A percentile compares a stretch with the other conserved stretches of the same genome.
phyloP scores from a whole-genome alignment of 1,284 basidiomycete genomes.

The Rhizopogon hawkerae region DNA sequence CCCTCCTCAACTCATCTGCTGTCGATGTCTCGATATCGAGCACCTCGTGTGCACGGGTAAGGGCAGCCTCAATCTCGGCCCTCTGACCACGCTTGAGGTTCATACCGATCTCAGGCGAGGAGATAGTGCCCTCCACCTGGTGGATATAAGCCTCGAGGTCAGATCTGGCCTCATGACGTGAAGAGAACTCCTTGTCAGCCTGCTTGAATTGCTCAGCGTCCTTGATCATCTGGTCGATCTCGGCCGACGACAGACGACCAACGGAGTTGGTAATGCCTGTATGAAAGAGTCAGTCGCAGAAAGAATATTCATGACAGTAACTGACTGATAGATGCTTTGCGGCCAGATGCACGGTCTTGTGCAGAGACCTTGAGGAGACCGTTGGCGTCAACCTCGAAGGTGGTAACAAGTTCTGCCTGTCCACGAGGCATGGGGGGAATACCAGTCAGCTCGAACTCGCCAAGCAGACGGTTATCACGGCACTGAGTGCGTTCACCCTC shows the following conservation, averaged over 20 bases:
- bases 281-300: slow-evolving; percentile 9
- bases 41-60: slow-evolving; percentile 93
- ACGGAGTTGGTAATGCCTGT: slow-evolving; percentile 89
- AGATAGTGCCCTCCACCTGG: slow-evolving; percentile 89
- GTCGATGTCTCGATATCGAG: slow-evolving; percentile 91
- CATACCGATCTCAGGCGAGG: slow-evolving; percentile 89
- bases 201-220: slow-evolving; percentile 95
- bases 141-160: slow-evolving; percentile 95
- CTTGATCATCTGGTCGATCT: slow-evolving; percentile 99
- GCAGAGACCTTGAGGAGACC: slow-evolving; percentile 94
- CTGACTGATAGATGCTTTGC: slow-evolving; percentile 92
- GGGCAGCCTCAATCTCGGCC: slow-evolving; percentile 87
- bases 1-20: slow-evolving; percentile 89
- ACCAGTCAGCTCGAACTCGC: slow-evolving; percentile 95
- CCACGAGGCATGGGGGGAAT: slow-evolving; percentile 97
- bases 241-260: slow-evolving; percentile 86
- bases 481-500: slow-evolving; percentile 97
- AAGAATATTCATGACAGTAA: slow-evolving; percentile 11
- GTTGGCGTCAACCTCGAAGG: slow-evolving; percentile 97
- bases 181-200: slow-evolving; percentile 94
- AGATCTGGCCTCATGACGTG: slow-evolving; percentile 92
- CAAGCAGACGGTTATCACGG: slow-evolving; percentile 93
- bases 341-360: slow-evolving; percentile 89
- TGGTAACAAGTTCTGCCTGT: slow-evolving; percentile 92
- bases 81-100: slow-evolving; percentile 96